Evolutionary conservation across 768 basidiomycete genomes (phyloP), one percentile per base, ranked within the genome.

Genomic region (Ramaria sp.): DNA sequence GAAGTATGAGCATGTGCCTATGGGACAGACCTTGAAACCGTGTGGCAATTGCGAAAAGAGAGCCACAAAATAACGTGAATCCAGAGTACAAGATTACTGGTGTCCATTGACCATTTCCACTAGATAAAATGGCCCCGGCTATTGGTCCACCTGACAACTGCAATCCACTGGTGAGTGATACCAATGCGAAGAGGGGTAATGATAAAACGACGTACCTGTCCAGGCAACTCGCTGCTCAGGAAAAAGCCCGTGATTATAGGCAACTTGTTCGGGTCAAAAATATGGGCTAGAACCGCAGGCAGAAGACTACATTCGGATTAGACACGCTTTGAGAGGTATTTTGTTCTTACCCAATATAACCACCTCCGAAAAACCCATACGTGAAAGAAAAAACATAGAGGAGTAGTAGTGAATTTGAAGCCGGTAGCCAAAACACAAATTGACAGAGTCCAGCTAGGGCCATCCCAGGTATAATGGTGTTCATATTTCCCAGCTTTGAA

Each of bases 11-110:
- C 32, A 34, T 34, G 32, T 34, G 8, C 2, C 13, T 34, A 34
- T 34, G 32, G 32, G 32, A 41, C 52, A 2, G 22, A 54, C 52
- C 52, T 45, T 54, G 52, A 32, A 54, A 54, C 15, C 52, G 41
- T 15, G 52, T 45, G 10, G 30, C 30, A 45, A 54, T n/a, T 22
- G 52, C 52, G 9, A 54, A 44, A 54, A 54, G 52, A 18, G 52
- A 54, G 13, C 52, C 52, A 43, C 39, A 42, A 47, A 54, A 45
- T 34, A 54, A 9, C 15, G 52, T 54, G 18, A 54, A 5, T 24
- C 39, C 52, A n/a, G 52, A 47, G 32, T 47, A 54, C 18, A 54
- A 15, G 41, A 54, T 54, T 24, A 54, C 43, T 48, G 52, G 39
- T 7, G 43, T 42, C 52, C 52, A 54, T 18, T 34, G 22, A 7